phyloP scores from a whole-genome alignment of 23 red algal species.

The Chondrus crispus region DNA sequence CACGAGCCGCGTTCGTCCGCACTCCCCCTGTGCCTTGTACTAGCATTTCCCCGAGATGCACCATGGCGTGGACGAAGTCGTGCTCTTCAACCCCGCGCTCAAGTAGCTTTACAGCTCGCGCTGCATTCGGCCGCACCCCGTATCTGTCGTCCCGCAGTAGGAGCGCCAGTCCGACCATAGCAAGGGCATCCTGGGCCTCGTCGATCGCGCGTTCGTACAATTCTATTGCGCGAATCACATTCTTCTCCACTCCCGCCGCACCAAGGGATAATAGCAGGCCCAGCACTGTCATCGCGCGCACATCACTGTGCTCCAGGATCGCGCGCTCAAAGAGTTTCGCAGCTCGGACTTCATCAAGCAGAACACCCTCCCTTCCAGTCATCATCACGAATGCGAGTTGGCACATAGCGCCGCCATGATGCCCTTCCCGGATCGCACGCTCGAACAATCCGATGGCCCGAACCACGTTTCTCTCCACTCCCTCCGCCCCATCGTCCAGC shows the following conservation, averaged over 20 bases:
- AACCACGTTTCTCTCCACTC: neutral
- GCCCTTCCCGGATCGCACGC: neutral
- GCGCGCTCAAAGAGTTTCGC: neutral
- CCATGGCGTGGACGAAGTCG: neutral
- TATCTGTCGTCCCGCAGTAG: neutral
- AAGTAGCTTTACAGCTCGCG: neutral
- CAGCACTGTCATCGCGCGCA: conserved; percentile 9
- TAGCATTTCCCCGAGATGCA: neutral
- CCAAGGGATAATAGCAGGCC: neutral
- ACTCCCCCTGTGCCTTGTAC: neutral
- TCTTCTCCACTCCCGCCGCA: neutral
- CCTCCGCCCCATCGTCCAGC: neutral
- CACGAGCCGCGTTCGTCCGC: neutral
- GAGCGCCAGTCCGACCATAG: neutral
- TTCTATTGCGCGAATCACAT: neutral
- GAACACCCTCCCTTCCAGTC: conserved; percentile 3
- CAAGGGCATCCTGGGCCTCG: neutral
- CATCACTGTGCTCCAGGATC: neutral
- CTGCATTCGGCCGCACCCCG: neutral
- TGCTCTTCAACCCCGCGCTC: neutral
- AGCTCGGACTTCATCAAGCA: neutral
- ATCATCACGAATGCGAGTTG: neutral
- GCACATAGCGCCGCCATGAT: neutral
- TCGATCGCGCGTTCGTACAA: neutral
- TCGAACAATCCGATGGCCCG: neutral